Percentiles rank a stretch among this genome's conserved stretches.
Evolutionary conservation across 768 basidiomycete genomes (phyloP).

Genomic region (Nevesoporus exiguus): DNA sequence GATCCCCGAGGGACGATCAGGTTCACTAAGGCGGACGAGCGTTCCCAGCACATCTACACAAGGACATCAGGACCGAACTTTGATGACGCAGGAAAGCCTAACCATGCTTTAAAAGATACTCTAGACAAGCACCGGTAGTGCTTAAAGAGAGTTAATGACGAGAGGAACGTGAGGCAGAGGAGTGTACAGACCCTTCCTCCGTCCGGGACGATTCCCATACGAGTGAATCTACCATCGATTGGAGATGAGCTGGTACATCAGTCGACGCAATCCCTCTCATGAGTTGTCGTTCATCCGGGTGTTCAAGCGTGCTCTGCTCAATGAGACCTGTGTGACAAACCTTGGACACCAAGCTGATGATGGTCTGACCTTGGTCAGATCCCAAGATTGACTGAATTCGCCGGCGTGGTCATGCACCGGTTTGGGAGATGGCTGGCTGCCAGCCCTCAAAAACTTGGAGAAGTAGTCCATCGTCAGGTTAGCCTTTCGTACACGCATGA

Average conservation of each 20-base stretch:
- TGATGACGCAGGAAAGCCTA: constrained; percentile 11
- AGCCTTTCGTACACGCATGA: too few species aligned
- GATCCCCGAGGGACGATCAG: constrained; percentile 84
- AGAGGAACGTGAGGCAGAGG: neutral
- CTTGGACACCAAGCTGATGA: neutral
- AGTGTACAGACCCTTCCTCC: constrained; percentile 76
- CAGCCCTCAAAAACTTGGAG: constrained; percentile 63
- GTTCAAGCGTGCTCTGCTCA: constrained; percentile 69
- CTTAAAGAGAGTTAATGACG: constrained; percentile 38
- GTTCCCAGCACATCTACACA: constrained; percentile 71
- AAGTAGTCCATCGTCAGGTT: constrained; percentile 70
- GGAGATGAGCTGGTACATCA: constrained; percentile 70
- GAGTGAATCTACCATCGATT: constrained; percentile 79
- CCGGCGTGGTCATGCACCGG: constrained; percentile 59
- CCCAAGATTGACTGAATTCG: constrained; percentile 78
- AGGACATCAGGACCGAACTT: neutral
- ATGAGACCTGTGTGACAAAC: constrained; percentile 9
- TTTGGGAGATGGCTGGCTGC: constrained; percentile 45
- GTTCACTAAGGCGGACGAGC: constrained; percentile 81
- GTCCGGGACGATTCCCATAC: constrained; percentile 80
- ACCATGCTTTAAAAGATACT: constrained; percentile 91
- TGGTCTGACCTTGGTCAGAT: constrained; percentile 56
- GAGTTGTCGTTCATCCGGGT: constrained; percentile 89
- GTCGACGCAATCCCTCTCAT: constrained; percentile 78
- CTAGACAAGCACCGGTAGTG: constrained; percentile 83